Evolutionary conservation across 768 basidiomycete species (phyloP).

Genomic region (Tulasnella sp.): DNA sequence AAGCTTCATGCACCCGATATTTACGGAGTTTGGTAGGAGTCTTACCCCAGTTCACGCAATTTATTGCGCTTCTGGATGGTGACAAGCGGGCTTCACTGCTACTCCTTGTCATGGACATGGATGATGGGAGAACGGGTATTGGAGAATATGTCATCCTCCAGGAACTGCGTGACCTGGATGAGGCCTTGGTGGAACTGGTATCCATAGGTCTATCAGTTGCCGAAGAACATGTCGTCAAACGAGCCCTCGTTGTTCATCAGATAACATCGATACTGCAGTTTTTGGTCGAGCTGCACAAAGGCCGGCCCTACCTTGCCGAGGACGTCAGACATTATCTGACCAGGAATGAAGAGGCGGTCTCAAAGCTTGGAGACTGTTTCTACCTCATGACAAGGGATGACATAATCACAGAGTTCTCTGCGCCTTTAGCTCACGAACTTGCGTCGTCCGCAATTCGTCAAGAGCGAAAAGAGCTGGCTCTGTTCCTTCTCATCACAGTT

Average conservation of each 20-base stretch:
- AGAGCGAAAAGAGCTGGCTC: background rate
- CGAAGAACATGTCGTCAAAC: background rate
- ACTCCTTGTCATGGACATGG: background rate
- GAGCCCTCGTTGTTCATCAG: background rate
- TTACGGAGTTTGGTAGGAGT: background rate
- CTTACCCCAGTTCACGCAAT: background rate
- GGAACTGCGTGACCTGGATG: background rate
- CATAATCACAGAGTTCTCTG: background rate
- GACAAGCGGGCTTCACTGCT: background rate
- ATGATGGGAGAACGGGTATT: conserved; percentile 3
- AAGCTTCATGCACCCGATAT: background rate
- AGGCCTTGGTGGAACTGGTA: conserved; percentile 1
- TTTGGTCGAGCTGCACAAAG: background rate
- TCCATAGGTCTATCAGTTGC: background rate
- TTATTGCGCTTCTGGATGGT: conserved; percentile 3
- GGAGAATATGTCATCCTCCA: conserved; percentile 6
- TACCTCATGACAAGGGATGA: conserved; percentile 1
- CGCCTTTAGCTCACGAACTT: background rate
- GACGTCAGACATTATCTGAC: conserved; percentile 3
- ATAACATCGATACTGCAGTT: background rate
- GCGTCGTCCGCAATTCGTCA: background rate
- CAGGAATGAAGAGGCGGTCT: background rate
- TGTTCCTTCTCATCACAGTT: conserved; percentile 4
- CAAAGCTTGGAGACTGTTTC: conserved; percentile 1
- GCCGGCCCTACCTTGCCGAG: background rate